These are phyloP conservation scores for Polychaeton citri DNA, from an alignment of 2,329 filamentous ascomycete species.

Conservation along the genomic window DNA sequence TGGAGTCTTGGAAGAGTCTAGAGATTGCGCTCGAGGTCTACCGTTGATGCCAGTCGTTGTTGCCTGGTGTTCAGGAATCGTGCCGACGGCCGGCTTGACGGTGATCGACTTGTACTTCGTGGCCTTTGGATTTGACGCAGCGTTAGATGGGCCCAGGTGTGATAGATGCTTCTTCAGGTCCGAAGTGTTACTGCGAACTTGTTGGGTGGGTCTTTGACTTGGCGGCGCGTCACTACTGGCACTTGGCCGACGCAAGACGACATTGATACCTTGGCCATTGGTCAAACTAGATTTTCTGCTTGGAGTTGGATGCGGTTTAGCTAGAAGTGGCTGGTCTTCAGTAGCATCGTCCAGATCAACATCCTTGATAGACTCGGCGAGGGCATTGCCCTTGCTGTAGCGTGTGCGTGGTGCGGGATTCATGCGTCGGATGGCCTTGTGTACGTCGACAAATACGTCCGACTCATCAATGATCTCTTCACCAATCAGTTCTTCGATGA, in stretches of 20 bases:
- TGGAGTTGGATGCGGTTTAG: constrained; percentile 5
- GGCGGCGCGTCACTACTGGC: constrained; percentile 11
- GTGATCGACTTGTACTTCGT: constrained; percentile 52
- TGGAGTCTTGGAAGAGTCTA: constrained; percentile 6
- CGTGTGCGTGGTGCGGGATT: constrained; percentile 64
- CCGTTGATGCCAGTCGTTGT: constrained; percentile 6
- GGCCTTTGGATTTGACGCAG: constrained; percentile 44
- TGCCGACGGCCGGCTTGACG: constrained; percentile 45
- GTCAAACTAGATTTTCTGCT: constrained; percentile 21
- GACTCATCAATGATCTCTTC: constrained; percentile 99
- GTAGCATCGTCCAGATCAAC: constrained; percentile 6
- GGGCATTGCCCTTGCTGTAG: constrained; percentile 13
- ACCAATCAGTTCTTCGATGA: constrained; percentile 96
- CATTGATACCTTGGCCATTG: constrained; percentile 23
- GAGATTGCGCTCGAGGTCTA: background rate
- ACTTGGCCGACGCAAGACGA: constrained; percentile 32
- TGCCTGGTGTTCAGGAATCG: constrained; percentile 26
- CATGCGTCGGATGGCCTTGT: constrained; percentile 89
- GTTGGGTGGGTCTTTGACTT: background rate
- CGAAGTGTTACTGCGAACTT: constrained; percentile 37
- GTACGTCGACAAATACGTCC: constrained; percentile 94
- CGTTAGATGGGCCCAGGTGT: constrained; percentile 51
- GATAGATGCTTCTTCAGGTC: constrained; percentile 47
- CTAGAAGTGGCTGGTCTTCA: constrained; percentile 17
- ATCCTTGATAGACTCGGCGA: constrained; percentile 3